Base-by-base conservation (phyloP, 2,329 filamentous ascomycete species). In the Alternaria conjuncta region DNA sequence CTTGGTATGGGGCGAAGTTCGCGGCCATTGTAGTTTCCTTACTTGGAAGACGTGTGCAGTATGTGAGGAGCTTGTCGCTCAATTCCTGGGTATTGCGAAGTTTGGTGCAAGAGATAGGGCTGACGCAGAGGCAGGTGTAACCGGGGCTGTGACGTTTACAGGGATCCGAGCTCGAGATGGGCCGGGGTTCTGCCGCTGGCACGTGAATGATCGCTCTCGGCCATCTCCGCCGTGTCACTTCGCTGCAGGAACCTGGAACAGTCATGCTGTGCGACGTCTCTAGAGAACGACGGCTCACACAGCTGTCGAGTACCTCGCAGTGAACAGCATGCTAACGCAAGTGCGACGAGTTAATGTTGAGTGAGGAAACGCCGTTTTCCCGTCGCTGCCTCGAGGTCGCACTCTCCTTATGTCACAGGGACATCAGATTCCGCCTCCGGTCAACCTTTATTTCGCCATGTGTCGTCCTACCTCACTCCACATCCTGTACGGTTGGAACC, bases 1-100 rank as follows among this genome's bases (percentile, higher is more conserved):
- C 95, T 84, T 98, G 96, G 83, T 98, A 99, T 41, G 96, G 96
- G 49, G 96, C 96, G 80, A 98, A 99, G 84, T 97, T 74, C 28
- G 76, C 70, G 13, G 70, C 70, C 76, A 78, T 79, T 15, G 25
- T 53, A 1, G 2, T n/a, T 23, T 7, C 7, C 4, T 20, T 11
- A 10, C 4, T 51, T 4, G 28, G 18, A 9, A 23, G 20, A 15
- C 21, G 21, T 64, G 36, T 47, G 25, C 32, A 3, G 45, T 44
- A 12, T 49, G 20, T 36, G 3, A 10, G 49, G 0, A 25, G 21
- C n/a, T 36, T n/a, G n/a, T 8, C 10, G 28, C 28, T 30, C 50
- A 50, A 26, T 46, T 60, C 8, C 2, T 44, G n/a, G 44, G 23
- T 26, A 9, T 32, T 20, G 8, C 26, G 36, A 30, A 46, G 23